Conservation (phyloP, 192 early-diverging fungal species). For the Linderina pennispora region DNA sequence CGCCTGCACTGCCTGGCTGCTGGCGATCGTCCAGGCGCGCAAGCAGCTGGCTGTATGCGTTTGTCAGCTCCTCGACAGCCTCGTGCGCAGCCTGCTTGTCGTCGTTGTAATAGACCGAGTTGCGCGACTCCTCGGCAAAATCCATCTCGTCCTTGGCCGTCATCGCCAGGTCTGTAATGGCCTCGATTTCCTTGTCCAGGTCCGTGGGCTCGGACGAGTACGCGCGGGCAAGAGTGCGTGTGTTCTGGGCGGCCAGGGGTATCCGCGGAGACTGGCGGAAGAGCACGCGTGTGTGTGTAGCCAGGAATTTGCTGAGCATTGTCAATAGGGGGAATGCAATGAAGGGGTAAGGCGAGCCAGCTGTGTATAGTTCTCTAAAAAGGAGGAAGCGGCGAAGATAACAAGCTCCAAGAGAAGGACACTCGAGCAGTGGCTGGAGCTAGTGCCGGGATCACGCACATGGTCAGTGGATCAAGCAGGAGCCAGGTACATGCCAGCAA, state of each 20-base stretch:
- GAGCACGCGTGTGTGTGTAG: conserved; percentile 17
- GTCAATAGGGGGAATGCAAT: not conserved
- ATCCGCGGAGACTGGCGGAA: not conserved
- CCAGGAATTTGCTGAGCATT: conserved; percentile 14
- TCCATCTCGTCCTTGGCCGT: conserved; percentile 47
- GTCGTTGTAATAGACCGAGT: conserved; percentile 47
- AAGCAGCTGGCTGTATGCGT: conserved; percentile 21
- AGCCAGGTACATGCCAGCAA: too few relatives aligned
- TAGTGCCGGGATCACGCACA: too few relatives aligned
- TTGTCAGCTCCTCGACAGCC: conserved; percentile 39
- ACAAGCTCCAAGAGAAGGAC: not conserved
- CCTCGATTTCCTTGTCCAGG: conserved; percentile 41
- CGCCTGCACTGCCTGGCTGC: conserved; percentile 13
- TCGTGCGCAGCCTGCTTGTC: conserved; percentile 39
- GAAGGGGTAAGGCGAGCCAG: not conserved
- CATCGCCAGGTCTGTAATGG: conserved; percentile 37
- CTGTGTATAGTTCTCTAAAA: too few relatives aligned
- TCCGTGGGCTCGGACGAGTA: not conserved
- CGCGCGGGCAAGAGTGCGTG: not conserved
- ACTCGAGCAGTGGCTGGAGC: too few relatives aligned
- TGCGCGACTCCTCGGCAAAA: conserved; percentile 44
- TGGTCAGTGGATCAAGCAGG: too few relatives aligned
- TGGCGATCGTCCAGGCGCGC: conserved; percentile 15
- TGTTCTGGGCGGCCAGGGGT: not conserved
- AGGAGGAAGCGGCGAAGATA: too few relatives aligned